Percentiles rank a stretch among this genome's conserved stretches.
These are phyloP conservation scores for Colletotrichum cordylinicola DNA, from an alignment of 2,329 filamentous ascomycete genomes.

Conservation along the genomic window DNA sequence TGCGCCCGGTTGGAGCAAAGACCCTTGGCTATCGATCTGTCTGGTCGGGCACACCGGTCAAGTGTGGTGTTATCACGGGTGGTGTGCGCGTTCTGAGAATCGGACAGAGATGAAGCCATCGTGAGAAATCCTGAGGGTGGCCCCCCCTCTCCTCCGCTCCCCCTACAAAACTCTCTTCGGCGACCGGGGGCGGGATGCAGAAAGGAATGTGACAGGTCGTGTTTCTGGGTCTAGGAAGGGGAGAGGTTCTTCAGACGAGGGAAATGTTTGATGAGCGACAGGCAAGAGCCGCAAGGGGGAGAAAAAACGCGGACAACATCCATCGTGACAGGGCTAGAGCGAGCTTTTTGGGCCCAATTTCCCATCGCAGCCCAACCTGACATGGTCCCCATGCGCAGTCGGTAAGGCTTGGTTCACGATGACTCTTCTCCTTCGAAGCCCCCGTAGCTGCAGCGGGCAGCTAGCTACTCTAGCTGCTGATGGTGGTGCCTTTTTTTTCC, in stretches of 20 bases:
- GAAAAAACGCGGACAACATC: background rate
- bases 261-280: background rate
- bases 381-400: conserved; percentile 1
- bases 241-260: background rate
- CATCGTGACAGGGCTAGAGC: background rate
- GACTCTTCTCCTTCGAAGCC: background rate
- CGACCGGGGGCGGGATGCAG: background rate
- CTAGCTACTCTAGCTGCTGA: too few species aligned
- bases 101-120: background rate
- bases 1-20: too few species aligned
- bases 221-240: background rate
- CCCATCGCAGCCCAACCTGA: conserved; percentile 9
- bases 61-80: background rate
- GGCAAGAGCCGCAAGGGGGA: background rate
- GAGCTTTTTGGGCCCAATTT: background rate
- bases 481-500: background rate
- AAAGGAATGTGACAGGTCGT: background rate
- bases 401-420: background rate
- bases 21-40: too few species aligned
- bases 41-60: background rate
- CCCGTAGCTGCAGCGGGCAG: background rate
- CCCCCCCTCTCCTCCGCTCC: background rate
- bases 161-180: background rate
- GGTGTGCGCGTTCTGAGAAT: background rate
- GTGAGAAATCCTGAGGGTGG: background rate